A percentile compares a stretch with the other conserved stretches of the same genome.
Conservation (phyloP, 768 basidiomycete species). For the Cyclocybe aegerita region DNA sequence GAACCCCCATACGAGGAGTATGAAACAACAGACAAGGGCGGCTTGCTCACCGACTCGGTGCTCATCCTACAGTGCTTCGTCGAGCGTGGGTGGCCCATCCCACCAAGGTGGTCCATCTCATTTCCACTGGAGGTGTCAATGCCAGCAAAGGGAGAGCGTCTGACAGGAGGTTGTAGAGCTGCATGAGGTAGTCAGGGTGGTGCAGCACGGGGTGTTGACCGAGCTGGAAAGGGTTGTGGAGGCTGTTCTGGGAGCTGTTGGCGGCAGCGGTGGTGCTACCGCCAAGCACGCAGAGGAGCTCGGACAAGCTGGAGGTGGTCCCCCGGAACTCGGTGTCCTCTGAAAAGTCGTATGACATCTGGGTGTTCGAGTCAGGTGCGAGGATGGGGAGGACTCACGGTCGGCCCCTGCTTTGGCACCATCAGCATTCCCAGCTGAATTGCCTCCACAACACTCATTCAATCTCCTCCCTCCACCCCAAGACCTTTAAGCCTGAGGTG, state of each 20-base stretch:
- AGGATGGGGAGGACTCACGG: slow-evolving; percentile 62
- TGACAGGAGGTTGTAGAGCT: slow-evolving; percentile 43
- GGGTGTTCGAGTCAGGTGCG: slow-evolving; percentile 69
- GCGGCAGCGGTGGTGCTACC: slow-evolving; percentile 22
- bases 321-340: slow-evolving; percentile 42
- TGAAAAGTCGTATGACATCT: slow-evolving; percentile 49
- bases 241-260: slow-evolving; percentile 16
- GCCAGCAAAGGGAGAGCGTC: slow-evolving; percentile 57
- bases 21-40: slow-evolving; percentile 62
- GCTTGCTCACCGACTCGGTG: slow-evolving; percentile 49
- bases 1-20: slow-evolving; percentile 57
- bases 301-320: slow-evolving; percentile 48
- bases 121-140: slow-evolving; percentile 40
- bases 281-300: slow-evolving; percentile 47
- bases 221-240: slow-evolving; percentile 34
- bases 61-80: slow-evolving; percentile 77
- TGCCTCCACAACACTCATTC: too few species aligned
- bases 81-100: slow-evolving; percentile 37
- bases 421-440: too few species aligned
- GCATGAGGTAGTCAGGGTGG: slow-evolving; percentile 68
- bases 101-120: slow-evolving; percentile 28
- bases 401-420: too few species aligned
- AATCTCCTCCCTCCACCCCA: too few species aligned
- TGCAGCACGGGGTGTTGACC: slow-evolving; percentile 65
- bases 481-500: too few species aligned